Evolutionary conservation across 768 basidiomycete species (phyloP), one percentile per base, ranked within the genome.

Genomic region (Kondoa malvinella): DNA sequence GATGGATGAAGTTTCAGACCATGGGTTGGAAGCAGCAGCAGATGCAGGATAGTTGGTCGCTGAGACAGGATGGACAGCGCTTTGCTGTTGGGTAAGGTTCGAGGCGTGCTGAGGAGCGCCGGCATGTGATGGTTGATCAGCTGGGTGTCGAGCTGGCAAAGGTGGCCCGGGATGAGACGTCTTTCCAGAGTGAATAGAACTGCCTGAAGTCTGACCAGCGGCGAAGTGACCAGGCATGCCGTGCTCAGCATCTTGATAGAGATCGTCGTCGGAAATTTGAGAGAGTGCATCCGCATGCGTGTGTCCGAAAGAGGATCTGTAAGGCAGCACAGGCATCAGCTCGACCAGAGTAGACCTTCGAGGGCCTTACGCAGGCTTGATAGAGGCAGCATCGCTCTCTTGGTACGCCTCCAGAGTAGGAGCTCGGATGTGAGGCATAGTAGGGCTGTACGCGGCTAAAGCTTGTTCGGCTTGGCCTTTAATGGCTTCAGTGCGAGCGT

Each of bases 231-330:
- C 33, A 4, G 12, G 27, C 8, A 64, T 34, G 15, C 16, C 27
- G 32, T 29, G 40, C 29, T 60, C 60, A 50, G 8, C 17, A 17
- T 56, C 4, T 57, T 27, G 57, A 34, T 31, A 8, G 61, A 32
- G 17, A 34, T 16, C 1, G 31, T 21, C 33, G 32, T 33, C 25
- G 16, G 4, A 56, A 26, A 69, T 66, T 62, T 17, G 64, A 68
- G 32, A 56, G 32, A 72, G 69, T 27, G 71, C 70, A 17, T 64
- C 25, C 0, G 67, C 69, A 57, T 74, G 74, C 8, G 74, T 71
- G 25, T 69, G 66, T 57, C 71, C 72, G 59, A 74, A 74, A 29
- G 71, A 72, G 27, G 66, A 57, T 40, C 72, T 72, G 56, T 16
- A 4, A 15, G n/a, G 16, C 12, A 1, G 50, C 25, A 2, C 34